Base-by-base conservation (phyloP, 2,329 filamentous ascomycete species). In the Aureobasidium sp. region DNA sequence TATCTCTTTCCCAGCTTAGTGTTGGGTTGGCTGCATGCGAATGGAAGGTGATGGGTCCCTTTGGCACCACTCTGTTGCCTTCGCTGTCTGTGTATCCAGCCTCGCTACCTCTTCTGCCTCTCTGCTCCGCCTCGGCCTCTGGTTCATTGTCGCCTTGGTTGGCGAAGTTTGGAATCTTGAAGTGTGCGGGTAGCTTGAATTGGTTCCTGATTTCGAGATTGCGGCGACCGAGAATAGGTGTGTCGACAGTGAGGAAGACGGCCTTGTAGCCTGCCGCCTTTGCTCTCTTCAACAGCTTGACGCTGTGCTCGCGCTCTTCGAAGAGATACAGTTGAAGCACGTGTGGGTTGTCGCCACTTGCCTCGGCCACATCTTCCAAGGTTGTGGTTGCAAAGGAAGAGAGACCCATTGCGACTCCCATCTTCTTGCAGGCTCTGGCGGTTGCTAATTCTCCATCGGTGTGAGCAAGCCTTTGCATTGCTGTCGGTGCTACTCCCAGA, bases 301-400 rank as follows among this genome's bases (percentile, higher is more conserved):
- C 76, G 70, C 69, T 83, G 76, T 54, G 79, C 75, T 63, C 79
- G 68, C 80, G 73, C 67, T 84, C 78, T 66, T 80, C 78, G 57
- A 84, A 73, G 16, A 84, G 72, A 66, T 79, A 82, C 55, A 85
- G 74, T 67, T 86, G 83, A 67, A 85, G 78, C 27, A 77, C 77
- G 64, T 80, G 79, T 0, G 80, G 75, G 58, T 76, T 79, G 27
- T 50, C 59, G 36, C 78, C 74, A 0, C 42, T 62, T 1, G 59
- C 65, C 39, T 71, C 68, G 5, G 74, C 73, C 0, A 85, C 81
- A 16, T 83, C 78, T 67, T 84, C 82, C n/a, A 83, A 67, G 0
- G 74, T 72, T 32, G 72, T 75, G 5, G 75, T 82, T 3, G 81
- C 74, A 63, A 78, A 83, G 1, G 73, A 76, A 0, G 77, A 80